These are phyloP conservation scores for Mycena rebaudengoi DNA, from an alignment of 768 basidiomycete genomes.

Conservation along the genomic window DNA sequence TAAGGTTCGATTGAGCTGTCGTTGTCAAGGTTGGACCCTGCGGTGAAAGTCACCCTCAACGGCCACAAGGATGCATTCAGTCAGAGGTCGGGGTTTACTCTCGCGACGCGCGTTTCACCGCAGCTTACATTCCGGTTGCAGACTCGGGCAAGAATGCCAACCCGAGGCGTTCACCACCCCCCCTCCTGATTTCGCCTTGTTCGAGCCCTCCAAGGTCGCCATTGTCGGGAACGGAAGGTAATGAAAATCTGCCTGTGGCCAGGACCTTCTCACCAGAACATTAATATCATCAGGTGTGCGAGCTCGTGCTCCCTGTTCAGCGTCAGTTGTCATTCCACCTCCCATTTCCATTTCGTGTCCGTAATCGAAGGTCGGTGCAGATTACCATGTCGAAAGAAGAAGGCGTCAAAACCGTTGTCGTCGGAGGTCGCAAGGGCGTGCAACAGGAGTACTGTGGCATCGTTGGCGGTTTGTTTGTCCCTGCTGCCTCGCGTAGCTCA, in stretches of 20 bases:
- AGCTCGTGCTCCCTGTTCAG: constrained; percentile 59
- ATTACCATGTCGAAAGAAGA: constrained; percentile 68
- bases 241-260: background rate
- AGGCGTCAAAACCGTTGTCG: constrained; percentile 61
- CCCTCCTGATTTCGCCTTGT: constrained; percentile 56
- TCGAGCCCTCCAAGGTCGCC: constrained; percentile 56
- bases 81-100: constrained; percentile 42
- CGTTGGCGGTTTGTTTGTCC: constrained; percentile 57
- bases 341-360: background rate
- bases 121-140: constrained; percentile 25
- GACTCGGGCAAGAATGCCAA: constrained; percentile 57
- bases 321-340: constrained; percentile 35
- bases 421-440: constrained; percentile 57
- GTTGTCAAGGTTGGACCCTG: constrained; percentile 42
- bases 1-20: background rate
- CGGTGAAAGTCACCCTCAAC: constrained; percentile 53
- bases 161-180: constrained; percentile 34
- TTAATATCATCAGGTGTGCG: constrained; percentile 48
- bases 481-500: no score
- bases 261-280: background rate
- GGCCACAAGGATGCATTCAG: constrained; percentile 59
- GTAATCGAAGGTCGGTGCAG: constrained; percentile 39
- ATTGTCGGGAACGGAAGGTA: constrained; percentile 63
- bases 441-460: constrained; percentile 67
- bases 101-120: background rate